phyloP scores from a whole-genome alignment of 2,329 filamentous ascomycete genomes.

The Fusarium torulosum region DNA sequence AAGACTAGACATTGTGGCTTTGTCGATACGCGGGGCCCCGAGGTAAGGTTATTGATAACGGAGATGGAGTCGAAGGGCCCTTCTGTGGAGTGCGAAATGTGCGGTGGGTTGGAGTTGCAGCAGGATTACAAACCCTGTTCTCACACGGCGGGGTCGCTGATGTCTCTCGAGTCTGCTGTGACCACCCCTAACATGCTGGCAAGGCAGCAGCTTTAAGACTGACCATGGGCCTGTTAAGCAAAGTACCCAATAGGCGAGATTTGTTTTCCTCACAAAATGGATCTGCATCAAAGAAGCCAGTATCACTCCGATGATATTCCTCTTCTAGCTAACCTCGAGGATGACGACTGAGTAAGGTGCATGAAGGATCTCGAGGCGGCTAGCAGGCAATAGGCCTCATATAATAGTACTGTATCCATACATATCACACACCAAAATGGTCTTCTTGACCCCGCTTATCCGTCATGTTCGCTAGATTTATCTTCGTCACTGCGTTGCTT shows the following conservation, averaged over 20 bases:
- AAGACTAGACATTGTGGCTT: constrained; percentile 1
- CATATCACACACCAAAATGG: background rate
- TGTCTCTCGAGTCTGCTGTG: too few species aligned
- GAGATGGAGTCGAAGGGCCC: background rate
- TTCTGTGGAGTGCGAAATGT: too few species aligned
- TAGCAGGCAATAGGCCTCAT: background rate
- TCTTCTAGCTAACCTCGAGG: too few species aligned
- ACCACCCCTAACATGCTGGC: too few species aligned
- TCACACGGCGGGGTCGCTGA: background rate
- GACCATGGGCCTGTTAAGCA: background rate
- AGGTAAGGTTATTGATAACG: background rate
- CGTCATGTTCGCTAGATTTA: background rate
- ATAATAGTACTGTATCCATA: background rate
- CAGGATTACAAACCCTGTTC: background rate
- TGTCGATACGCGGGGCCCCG: too few species aligned
- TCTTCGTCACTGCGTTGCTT: background rate
- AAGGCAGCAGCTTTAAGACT: background rate
- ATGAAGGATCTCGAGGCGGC: background rate
- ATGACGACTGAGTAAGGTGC: too few species aligned
- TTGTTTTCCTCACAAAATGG: background rate
- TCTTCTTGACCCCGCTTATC: background rate
- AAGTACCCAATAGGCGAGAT: background rate
- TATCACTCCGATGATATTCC: too few species aligned
- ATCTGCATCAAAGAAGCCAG: background rate
- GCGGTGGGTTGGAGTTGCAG: background rate